Base-by-base conservation (phyloP, 2,329 filamentous ascomycete species). In the Domatiomyces globalis region DNA sequence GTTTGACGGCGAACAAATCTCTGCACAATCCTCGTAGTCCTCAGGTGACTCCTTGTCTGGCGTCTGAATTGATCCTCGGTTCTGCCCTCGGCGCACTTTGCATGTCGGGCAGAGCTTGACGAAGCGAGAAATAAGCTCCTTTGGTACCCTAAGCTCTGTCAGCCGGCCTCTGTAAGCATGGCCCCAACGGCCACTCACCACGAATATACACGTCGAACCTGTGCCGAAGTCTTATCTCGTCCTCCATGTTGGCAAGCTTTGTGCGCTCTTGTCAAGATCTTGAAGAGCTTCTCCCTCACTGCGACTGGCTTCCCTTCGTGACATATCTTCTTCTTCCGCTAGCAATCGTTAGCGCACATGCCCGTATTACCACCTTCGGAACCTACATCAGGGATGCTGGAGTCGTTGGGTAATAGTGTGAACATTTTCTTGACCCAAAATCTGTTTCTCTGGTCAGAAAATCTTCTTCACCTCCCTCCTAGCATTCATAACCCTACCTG, bases 401-500 rank as follows among this genome's bases (percentile, higher is more conserved):
- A 59, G 18, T 70, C 70, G 44, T 66, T 61, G 36, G 66, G 61
- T 51, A 70, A 65, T 43, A 75, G 65, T 49, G 69, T 70, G 58
- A 75, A 75, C 72, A 74, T 75, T 58, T 74, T 74, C 57, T 74
- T 75, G 20, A 72, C 72, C 72, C 72, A 75, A 54, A 74, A 74
- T 46, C 72, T 73, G 45, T 9, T 10, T 39, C 50, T 12, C 47
- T 43, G 49, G 53, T 57, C 25, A 54, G 48, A 36, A 27, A 19
- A 39, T 42, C 45, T 20, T 50, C 22, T 51, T 10, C 12, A 17
- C 22, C 1, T 10, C 33, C n/a, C 29, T 33, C 33, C 15, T 39
- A 39, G 5, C 15, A 10, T 39, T 39, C 33, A 39, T 15, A 15
- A 39, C 33, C 33, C 48, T 63, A 73, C 71, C 71, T 63, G 54